Evolutionary conservation across 2,329 filamentous ascomycete genomes (phyloP).

Genomic region (Tolypocladium endophyticum): DNA sequence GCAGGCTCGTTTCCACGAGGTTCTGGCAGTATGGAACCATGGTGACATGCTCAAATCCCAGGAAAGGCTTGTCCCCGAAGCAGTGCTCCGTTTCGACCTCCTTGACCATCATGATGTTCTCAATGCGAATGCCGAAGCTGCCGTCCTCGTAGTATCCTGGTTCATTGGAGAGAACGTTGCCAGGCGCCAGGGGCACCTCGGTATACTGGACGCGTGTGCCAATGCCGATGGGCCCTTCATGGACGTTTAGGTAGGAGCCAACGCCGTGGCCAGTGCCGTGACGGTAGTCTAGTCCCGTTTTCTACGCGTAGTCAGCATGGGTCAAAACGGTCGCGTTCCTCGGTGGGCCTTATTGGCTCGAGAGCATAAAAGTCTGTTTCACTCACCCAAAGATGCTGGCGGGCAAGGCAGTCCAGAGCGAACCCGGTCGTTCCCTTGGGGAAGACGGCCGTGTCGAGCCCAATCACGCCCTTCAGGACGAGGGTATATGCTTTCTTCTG

Average conservation of each 20-base stretch:
- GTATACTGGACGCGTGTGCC: conserved; percentile 85
- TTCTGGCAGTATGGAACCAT: conserved; percentile 93
- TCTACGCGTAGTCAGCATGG: conserved; percentile 15
- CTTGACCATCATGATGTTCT: conserved; percentile 87
- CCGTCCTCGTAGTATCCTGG: conserved; percentile 97
- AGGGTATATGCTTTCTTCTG: conserved; percentile 88
- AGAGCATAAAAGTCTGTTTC: neutral
- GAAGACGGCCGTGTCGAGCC: conserved; percentile 75
- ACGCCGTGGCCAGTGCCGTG: conserved; percentile 96
- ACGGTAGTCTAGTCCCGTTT: conserved; percentile 78
- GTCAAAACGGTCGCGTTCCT: neutral
- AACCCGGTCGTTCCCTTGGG: conserved; percentile 94
- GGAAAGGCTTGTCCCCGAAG: conserved; percentile 88
- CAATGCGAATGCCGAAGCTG: conserved; percentile 87
- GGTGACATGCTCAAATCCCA: conserved; percentile 94
- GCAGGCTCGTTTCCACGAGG: conserved; percentile 63
- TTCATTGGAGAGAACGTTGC: conserved; percentile 93
- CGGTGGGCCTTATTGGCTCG: too few relatives aligned
- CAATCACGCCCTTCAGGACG: conserved; percentile 89
- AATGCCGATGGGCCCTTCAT: conserved; percentile 94
- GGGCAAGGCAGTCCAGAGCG: conserved; percentile 76
- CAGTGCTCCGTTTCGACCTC: conserved; percentile 79
- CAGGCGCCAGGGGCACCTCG: conserved; percentile 79
- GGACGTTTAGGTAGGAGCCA: conserved; percentile 90
- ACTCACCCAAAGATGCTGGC: conserved; percentile 82